These are phyloP conservation scores for Arthrinium puccinioides DNA, from an alignment of 2,329 filamentous ascomycete genomes.

Conservation along the genomic window DNA sequence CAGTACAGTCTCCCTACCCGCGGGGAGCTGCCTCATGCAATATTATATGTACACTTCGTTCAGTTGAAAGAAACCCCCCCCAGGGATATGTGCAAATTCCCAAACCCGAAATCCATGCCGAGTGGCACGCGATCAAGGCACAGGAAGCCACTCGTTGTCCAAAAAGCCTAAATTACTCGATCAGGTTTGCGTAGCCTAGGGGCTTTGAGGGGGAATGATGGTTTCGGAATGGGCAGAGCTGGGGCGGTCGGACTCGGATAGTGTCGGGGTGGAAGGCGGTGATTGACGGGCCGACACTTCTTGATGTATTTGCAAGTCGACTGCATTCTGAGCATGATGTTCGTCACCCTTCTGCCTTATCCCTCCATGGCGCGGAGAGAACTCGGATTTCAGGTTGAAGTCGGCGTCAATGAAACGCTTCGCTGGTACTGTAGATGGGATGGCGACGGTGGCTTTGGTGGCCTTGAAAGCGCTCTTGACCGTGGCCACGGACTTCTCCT, in stretches of 20 bases:
- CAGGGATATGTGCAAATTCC: too few relatives aligned
- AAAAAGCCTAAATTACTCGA: conserved; percentile 6
- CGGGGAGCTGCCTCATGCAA: too few relatives aligned
- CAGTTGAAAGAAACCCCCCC: too few relatives aligned
- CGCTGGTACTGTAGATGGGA: conserved; percentile 14
- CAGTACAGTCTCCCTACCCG: too few relatives aligned
- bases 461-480: conserved; percentile 22
- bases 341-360: neutral
- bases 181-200: conserved; percentile 3
- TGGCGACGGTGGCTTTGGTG: conserved; percentile 12
- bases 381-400: conserved; percentile 1
- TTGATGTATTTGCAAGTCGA: conserved; percentile 8
- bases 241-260: conserved; percentile 6
- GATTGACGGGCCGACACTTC: conserved; percentile 3
- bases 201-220: conserved; percentile 7
- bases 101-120: too few relatives aligned
- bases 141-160: too few relatives aligned
- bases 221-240: conserved; percentile 10
- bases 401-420: conserved; percentile 12
- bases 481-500: conserved; percentile 28
- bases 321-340: conserved; percentile 5
- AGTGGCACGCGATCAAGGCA: too few relatives aligned
- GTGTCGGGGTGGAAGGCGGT: conserved; percentile 17
- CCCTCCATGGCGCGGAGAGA: conserved; percentile 4
- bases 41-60: too few relatives aligned